Evolutionary conservation across 805 yeast species (phyloP).

Genomic region (Dipodascopsis uninucleata): DNA sequence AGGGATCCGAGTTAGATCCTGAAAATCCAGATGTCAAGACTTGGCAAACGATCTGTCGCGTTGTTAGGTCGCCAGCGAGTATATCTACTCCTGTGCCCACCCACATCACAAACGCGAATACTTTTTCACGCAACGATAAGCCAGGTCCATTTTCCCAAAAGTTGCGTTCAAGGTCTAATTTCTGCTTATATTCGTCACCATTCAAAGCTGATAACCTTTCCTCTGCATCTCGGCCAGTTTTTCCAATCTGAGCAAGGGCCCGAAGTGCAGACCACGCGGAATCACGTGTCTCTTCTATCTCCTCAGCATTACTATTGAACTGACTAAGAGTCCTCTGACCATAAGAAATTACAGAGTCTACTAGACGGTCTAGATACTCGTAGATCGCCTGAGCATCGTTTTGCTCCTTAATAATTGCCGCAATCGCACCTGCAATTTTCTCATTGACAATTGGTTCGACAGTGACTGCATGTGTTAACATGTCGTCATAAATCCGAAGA

Average conservation of each 20-base stretch:
- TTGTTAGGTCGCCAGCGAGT: conserved; percentile 6
- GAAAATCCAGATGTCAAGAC: conserved; percentile 62
- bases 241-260: conserved; percentile 68
- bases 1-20: conserved; percentile 64
- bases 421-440: conserved; percentile 27
- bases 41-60: conserved; percentile 61
- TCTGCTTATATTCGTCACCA: not conserved
- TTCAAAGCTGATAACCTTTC: conserved; percentile 46
- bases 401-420: conserved; percentile 8
- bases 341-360: no score
- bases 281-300: conserved; percentile 27
- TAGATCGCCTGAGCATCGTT: conserved; percentile 2
- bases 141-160: conserved; percentile 44
- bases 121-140: conserved; percentile 45
- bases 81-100: conserved; percentile 22
- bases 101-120: conserved; percentile 43
- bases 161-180: conserved; percentile 28
- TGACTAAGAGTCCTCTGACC: no score
- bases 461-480: conserved; percentile 31
- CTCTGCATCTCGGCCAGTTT: conserved; percentile 59
- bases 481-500: conserved; percentile 13
- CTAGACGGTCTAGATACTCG: conserved; percentile 7
- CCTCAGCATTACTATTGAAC: conserved; percentile 1
- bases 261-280: conserved; percentile 53
- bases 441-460: conserved; percentile 35